Evolutionary conservation across 2,329 filamentous ascomycete genomes (phyloP).

Genomic region (Talaromyces sp.): DNA sequence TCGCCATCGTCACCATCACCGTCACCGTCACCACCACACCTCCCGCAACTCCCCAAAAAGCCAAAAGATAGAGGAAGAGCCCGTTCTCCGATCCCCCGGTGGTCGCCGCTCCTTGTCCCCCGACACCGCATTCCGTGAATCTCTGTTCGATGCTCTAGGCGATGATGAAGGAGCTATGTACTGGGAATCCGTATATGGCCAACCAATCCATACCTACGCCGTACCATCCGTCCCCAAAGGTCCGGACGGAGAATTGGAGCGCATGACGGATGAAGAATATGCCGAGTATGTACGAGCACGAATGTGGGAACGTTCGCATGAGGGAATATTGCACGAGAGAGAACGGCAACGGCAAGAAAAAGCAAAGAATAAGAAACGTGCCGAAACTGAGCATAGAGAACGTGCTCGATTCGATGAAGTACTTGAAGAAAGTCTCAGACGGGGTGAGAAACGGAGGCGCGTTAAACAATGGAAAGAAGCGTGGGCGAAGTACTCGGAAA

Average conservation of each 20-base stretch:
- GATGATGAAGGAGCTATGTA: slow-evolving; percentile 94
- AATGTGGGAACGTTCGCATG: slow-evolving; percentile 96
- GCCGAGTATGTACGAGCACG: slow-evolving; percentile 75
- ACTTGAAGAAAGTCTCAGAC: slow-evolving; percentile 66
- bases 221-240: slow-evolving; percentile 49
- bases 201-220: slow-evolving; percentile 81
- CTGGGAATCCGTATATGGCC: slow-evolving; percentile 95
- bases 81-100: slow-evolving; percentile 4
- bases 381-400: slow-evolving; percentile 33
- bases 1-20: slow-evolving; percentile 20
- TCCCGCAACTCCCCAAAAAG: slow-evolving; percentile 27
- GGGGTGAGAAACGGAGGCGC: slow-evolving; percentile 60
- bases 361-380: slow-evolving; percentile 43
- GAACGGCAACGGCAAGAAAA: slow-evolving; percentile 57
- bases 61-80: slow-evolving; percentile 22
- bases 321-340: slow-evolving; percentile 75
- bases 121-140: slow-evolving; percentile 80
- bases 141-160: slow-evolving; percentile 92
- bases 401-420: slow-evolving; percentile 54
- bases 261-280: slow-evolving; percentile 92
- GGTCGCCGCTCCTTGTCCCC: slow-evolving; percentile 52
- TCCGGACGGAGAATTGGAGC: slow-evolving; percentile 61
- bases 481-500: slow-evolving; percentile 63
- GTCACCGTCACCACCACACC: slow-evolving; percentile 25
- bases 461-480: slow-evolving; percentile 48